A percentile compares a stretch with the other conserved stretches of the same genome.
Conservation (phyloP, 306 rosid genomes). For the Bauhinia variegata region DNA sequence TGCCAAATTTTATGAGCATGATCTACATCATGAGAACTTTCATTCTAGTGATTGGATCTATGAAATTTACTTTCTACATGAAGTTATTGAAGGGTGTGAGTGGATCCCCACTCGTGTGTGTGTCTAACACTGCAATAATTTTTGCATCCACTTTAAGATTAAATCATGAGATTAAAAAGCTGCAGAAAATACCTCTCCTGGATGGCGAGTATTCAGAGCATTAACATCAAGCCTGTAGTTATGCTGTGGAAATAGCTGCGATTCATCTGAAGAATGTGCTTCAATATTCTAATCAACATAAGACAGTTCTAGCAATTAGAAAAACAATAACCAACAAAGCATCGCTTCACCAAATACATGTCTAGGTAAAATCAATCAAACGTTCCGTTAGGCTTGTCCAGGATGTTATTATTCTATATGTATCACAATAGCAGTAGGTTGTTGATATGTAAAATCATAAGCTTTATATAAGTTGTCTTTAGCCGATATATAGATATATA, state of each 20-base stretch:
- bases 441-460: not conserved
- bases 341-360: conserved; percentile 31
- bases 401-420: not conserved
- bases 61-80: too few relatives aligned
- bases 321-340: conserved; percentile 18
- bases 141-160: conserved; percentile 21
- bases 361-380: conserved; percentile 22
- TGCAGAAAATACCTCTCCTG: conserved; percentile 78
- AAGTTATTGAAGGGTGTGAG: too few relatives aligned
- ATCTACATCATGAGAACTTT: too few relatives aligned
- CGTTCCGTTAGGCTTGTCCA: conserved; percentile 27
- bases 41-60: too few relatives aligned
- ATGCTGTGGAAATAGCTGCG: conserved; percentile 87
- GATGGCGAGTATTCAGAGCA: conserved; percentile 78
- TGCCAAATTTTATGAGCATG: too few relatives aligned
- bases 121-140: conserved; percentile 19
- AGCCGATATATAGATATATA: too few relatives aligned
- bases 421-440: not conserved
- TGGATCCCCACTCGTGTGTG: not conserved
- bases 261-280: conserved; percentile 82
- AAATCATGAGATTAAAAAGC: conserved; percentile 10
- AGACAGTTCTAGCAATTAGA: conserved; percentile 32
- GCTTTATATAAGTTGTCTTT: not conserved
- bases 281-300: conserved; percentile 73
- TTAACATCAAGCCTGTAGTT: conserved; percentile 98